These are phyloP conservation scores for Rubia tinctorum DNA, from an alignment of 305 asterid species.

Conservation along the genomic window DNA sequence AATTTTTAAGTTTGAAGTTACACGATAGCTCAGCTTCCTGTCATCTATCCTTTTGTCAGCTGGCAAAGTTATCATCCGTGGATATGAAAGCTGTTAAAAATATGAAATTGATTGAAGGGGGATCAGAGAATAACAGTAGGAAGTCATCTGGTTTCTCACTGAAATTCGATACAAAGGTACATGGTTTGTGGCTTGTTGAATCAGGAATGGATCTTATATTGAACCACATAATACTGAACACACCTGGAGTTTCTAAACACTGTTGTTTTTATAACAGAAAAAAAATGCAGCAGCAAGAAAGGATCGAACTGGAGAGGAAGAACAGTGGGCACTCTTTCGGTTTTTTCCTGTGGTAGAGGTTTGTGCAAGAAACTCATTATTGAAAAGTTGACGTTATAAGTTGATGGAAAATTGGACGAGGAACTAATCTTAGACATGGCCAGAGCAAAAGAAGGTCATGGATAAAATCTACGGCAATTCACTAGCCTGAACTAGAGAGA, in stretches of 20 bases:
- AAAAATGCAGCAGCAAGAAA: slow-evolving; percentile 79
- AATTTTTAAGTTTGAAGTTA: neutral
- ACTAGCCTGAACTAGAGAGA: too few species aligned
- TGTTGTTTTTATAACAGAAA: slow-evolving; percentile 53
- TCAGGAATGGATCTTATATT: neutral
- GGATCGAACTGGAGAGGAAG: slow-evolving; percentile 92
- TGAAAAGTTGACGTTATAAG: neutral
- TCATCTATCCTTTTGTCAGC: slow-evolving; percentile 36
- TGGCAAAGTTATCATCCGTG: slow-evolving; percentile 79
- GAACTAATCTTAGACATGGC: neutral
- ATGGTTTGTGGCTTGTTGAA: slow-evolving; percentile 5
- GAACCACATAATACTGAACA: slow-evolving; percentile 13
- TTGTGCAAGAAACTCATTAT: slow-evolving; percentile 6
- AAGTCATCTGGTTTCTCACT: slow-evolving; percentile 70
- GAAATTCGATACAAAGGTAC: slow-evolving; percentile 93
- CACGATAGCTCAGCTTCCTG: slow-evolving; percentile 6
- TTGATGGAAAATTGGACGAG: neutral
- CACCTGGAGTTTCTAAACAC: slow-evolving; percentile 31
- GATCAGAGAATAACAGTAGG: slow-evolving; percentile 51
- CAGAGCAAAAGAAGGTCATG: neutral
- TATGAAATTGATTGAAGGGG: slow-evolving; percentile 73
- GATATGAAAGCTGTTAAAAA: slow-evolving; percentile 89
- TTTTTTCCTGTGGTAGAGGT: slow-evolving; percentile 97
- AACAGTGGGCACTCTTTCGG: slow-evolving; percentile 84
- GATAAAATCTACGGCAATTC: neutral